Evolutionary conservation across 169 alveolate species (phyloP).

Genomic region (Eimeria necatrix): DNA sequence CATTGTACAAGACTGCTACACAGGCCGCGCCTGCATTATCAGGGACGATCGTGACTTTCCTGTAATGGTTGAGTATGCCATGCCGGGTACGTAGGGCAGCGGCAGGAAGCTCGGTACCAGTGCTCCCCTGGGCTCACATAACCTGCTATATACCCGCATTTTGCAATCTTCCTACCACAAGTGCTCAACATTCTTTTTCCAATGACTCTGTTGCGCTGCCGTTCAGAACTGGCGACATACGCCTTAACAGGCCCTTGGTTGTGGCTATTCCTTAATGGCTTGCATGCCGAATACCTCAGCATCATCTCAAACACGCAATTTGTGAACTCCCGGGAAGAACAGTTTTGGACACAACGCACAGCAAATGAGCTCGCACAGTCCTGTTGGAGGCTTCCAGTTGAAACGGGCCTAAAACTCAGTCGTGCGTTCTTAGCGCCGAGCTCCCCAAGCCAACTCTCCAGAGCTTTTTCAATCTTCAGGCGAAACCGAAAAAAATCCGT

Average conservation of each 20-base stretch:
- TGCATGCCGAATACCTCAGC: constrained; percentile 72
- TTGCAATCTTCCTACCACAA: not conserved
- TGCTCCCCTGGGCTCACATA: not conserved
- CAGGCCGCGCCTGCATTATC: constrained; percentile 71
- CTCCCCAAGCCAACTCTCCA: constrained; percentile 22
- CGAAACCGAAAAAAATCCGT: not conserved
- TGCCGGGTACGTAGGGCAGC: constrained; percentile 29
- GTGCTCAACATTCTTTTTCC: not conserved
- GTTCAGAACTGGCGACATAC: constrained; percentile 39
- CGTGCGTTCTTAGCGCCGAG: constrained; percentile 32
- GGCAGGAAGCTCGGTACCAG: not conserved
- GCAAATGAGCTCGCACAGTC: constrained; percentile 45
- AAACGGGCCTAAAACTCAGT: constrained; percentile 27
- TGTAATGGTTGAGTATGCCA: constrained; percentile 52
- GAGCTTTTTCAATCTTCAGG: not conserved
- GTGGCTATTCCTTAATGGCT: constrained; percentile 64
- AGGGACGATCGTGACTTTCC: constrained; percentile 61
- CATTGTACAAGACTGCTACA: constrained; percentile 68
- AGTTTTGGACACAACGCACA: constrained; percentile 69
- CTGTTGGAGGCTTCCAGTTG: constrained; percentile 64
- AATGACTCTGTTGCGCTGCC: not conserved
- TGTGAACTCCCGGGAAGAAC: constrained; percentile 27
- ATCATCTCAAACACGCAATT: constrained; percentile 31
- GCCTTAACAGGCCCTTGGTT: constrained; percentile 70
- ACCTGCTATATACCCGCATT: not conserved